Conservation (phyloP, 331 rosid genomes). For the Ulmus americana region DNA sequence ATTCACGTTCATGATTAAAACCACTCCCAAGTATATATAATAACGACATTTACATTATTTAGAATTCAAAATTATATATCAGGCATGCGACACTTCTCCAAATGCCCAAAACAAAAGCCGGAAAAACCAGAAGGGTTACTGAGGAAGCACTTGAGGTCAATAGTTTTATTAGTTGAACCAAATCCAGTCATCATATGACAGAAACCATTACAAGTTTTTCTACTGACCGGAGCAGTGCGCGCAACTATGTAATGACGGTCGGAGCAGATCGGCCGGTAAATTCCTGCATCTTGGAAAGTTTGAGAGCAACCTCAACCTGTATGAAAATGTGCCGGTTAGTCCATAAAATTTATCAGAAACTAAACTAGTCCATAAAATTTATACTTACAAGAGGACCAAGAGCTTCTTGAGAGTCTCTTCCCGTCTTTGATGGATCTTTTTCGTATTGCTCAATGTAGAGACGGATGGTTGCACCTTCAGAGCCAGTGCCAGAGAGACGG, state of each 20-base stretch:
- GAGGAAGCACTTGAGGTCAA: background rate
- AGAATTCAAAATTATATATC: background rate
- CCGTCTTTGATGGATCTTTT: constrained; percentile 76
- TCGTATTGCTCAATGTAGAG: constrained; percentile 96
- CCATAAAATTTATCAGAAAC: background rate
- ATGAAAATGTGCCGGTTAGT: constrained; percentile 10
- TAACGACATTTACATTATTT: background rate
- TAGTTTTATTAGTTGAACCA: constrained; percentile 6
- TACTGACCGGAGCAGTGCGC: background rate
- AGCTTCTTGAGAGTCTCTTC: constrained; percentile 84
- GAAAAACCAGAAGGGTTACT: background rate
- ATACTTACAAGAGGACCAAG: constrained; percentile 84
- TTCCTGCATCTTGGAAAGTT: constrained; percentile 88
- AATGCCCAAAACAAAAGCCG: background rate
- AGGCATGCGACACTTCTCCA: background rate
- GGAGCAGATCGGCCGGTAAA: constrained; percentile 92
- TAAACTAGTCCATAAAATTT: too few species aligned
- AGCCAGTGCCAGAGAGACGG: constrained; percentile 99
- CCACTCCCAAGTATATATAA: too few species aligned
- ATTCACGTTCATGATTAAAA: too few species aligned
- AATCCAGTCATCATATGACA: constrained; percentile 1
- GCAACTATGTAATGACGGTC: constrained; percentile 65
- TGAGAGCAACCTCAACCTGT: constrained; percentile 90
- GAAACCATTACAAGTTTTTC: constrained; percentile 6
- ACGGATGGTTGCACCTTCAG: constrained; percentile 92